A percentile compares a stretch with the other conserved stretches of the same genome.
phyloP scores from a whole-genome alignment of 169 alveolate genomes.

The Amoebophrya sp. region DNA sequence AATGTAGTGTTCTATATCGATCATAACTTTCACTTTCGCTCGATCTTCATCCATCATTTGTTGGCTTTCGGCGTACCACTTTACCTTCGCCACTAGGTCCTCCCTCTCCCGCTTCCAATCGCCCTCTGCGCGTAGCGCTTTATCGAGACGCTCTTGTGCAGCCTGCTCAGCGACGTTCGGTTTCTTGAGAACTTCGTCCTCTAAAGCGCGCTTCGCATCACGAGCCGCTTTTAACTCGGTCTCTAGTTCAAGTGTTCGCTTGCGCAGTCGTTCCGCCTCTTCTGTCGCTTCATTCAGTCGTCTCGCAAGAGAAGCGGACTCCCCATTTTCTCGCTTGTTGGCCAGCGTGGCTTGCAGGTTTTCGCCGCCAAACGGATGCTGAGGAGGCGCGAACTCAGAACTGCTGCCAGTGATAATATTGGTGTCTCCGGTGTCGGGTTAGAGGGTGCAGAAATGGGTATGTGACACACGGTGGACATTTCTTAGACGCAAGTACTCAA shows the following conservation, averaged over 20 bases:
- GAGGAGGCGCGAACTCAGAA: too few relatives aligned
- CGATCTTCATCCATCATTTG: neutral
- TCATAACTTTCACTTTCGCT: neutral
- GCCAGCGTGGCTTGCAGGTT: neutral
- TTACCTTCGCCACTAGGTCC: neutral
- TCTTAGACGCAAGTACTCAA: too few relatives aligned
- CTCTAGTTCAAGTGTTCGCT: neutral
- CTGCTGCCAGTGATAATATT: too few relatives aligned
- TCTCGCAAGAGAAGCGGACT: neutral
- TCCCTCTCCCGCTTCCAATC: neutral
- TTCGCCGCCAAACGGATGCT: neutral
- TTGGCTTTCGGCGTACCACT: constrained; percentile 17
- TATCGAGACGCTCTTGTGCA: neutral
- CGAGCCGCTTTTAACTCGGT: neutral
- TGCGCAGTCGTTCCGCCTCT: neutral
- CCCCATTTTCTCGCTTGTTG: neutral
- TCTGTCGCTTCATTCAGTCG: neutral
- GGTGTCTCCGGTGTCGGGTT: too few relatives aligned
- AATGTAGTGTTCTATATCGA: too few relatives aligned
- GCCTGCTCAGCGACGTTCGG: neutral
- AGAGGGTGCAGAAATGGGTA: too few relatives aligned
- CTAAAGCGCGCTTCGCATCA: neutral
- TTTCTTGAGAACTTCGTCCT: neutral
- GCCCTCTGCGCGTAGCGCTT: neutral
- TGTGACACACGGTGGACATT: too few relatives aligned